Base-by-base conservation (phyloP, 129 eudicot species). In the Artemisia annua region DNA sequence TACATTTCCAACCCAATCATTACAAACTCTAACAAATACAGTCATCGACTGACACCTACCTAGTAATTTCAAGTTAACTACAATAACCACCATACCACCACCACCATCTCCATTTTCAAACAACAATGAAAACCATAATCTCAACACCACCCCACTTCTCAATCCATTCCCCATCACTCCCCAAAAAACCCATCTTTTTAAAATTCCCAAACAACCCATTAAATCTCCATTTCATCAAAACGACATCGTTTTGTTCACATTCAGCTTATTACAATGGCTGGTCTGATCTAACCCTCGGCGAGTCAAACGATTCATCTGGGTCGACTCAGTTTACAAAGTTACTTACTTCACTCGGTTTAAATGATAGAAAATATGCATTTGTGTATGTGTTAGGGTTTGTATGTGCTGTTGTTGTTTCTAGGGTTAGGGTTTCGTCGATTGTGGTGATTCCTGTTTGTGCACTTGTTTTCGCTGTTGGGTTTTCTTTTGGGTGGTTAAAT, bases 371-470 rank as follows among this genome's bases (percentile, higher is more conserved):
- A 50, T 90, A 88, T 56, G 72, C 83, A 43, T 83, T 86, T 86
- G 96, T 88, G 53, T 90, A 91, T 76, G 77, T 90, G 0, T 83
- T 94, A 55, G 99, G 97, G 11, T 90, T 94, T 74, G 85, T 94
- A 1, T 90, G 93, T 78, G 99, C 99, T 17, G 62, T 90, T 74
- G 99, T 91, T 2, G 52, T 94, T 79, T 88, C 91, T 69, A 90
- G 99, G 84, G 85, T 94, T 75, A 88, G 85, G 80, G 83, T 88
- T 57, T 88, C 99, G 13, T 84, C 97, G 1, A 83, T 94, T 70
- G 63, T 90, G 77, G 85, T 85, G 10, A 74, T 88, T 66, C 97
- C 99, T 8, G 97, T 93, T 69, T 82, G 89, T 85, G 86, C 80
- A 78, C 50, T 90, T 74, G 91, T 94, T 73, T 94, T 94, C 78